A percentile compares a stretch with the other conserved stretches of the same genome.
Evolutionary conservation across 805 yeast genomes (phyloP).

Genomic region (Pichia membranifaciens): DNA sequence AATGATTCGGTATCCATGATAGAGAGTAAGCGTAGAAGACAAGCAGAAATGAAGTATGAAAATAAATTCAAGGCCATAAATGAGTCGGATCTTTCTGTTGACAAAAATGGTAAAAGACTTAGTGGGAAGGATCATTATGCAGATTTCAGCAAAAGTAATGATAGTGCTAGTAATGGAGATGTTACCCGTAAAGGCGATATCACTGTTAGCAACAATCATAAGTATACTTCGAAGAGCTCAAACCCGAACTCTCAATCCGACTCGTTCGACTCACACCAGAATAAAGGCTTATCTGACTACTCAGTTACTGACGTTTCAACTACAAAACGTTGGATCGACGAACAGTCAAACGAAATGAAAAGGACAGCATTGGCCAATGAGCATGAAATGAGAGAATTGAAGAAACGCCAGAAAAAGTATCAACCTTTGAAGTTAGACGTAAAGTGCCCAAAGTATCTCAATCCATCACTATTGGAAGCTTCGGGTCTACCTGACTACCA

Average conservation of each 20-base stretch:
- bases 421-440: constrained; percentile 4
- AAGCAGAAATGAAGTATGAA: background rate
- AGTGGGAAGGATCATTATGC: background rate
- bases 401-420: constrained; percentile 4
- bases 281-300: background rate
- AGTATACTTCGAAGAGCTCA: background rate
- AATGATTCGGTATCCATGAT: constrained; percentile 17
- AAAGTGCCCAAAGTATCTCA: constrained; percentile 15
- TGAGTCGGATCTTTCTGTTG: background rate
- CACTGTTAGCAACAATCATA: background rate
- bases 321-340: constrained; percentile 25
- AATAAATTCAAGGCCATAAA: background rate
- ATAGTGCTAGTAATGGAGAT: background rate
- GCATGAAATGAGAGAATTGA: background rate
- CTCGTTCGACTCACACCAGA: background rate
- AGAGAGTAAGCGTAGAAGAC: constrained; percentile 3
- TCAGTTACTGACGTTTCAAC: constrained; percentile 7
- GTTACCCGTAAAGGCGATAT: background rate
- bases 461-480: constrained; percentile 27
- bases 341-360: constrained; percentile 13
- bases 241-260: background rate
- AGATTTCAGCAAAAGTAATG: background rate
- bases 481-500: constrained; percentile 35
- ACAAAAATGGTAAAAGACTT: background rate
- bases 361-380: background rate